A percentile compares a stretch with the other conserved stretches of the same genome.
phyloP scores from a whole-genome alignment of 2,329 filamentous ascomycete genomes.

The Talaromyces atroroseus region DNA sequence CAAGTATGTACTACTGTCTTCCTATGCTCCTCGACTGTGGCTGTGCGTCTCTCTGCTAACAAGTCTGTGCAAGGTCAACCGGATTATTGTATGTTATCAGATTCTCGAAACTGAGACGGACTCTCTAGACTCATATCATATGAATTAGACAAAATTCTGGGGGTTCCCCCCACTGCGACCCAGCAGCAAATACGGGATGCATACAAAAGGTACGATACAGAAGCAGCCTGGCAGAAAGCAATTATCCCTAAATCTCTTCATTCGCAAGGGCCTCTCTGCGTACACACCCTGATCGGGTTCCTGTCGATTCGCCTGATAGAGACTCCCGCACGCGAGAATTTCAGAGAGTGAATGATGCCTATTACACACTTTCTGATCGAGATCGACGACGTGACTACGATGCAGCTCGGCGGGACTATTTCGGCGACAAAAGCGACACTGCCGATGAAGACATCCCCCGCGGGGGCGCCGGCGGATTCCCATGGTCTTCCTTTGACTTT shows the following conservation, averaged over 20 bases:
- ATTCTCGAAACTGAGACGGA: constrained; percentile 6
- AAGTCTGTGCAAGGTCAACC: constrained; percentile 20
- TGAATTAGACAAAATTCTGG: constrained; percentile 63
- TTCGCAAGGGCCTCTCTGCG: constrained; percentile 70
- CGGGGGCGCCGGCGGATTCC: constrained; percentile 52
- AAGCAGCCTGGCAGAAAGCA: background rate
- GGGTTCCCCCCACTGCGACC: constrained; percentile 66
- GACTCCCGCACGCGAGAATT: constrained; percentile 76
- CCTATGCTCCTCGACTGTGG: background rate
- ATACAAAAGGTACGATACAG: constrained; percentile 70
- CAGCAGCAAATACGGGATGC: constrained; percentile 84
- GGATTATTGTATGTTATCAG: constrained; percentile 37
- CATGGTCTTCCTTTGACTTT: constrained; percentile 70
- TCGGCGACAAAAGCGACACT: constrained; percentile 41
- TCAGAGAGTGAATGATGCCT: constrained; percentile 87
- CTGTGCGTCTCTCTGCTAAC: background rate
- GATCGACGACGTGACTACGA: constrained; percentile 79
- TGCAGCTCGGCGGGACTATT: constrained; percentile 57
- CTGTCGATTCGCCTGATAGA: constrained; percentile 77
- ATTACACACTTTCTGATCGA: constrained; percentile 82
- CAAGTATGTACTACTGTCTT: background rate
- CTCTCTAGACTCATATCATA: background rate
- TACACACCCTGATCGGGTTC: constrained; percentile 87
- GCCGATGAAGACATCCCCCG: constrained; percentile 48
- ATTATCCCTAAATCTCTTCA: constrained; percentile 10